Evolutionary conservation across 306 rosid species (phyloP), one percentile per base, ranked within the genome.

Genomic region (Citrullus amarus): DNA sequence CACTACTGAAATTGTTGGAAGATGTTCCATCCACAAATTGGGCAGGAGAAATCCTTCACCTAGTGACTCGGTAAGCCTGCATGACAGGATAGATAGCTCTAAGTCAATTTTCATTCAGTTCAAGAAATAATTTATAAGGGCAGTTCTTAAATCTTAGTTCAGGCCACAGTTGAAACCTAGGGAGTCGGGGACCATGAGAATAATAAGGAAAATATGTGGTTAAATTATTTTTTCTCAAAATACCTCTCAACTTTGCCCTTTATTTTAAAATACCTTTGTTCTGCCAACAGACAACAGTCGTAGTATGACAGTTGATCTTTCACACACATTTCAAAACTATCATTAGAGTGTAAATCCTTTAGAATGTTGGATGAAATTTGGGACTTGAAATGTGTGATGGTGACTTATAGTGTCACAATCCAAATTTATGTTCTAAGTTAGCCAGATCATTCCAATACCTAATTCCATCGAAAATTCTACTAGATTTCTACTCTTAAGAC

Each of bases 21-120:
- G 76, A 6, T 70, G 76, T 20, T 44, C 41, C 76, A 46, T 71
- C 38, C 38, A 20, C 17, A 46, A 30, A 71, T 48, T 71, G 58
- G 34, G 58, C 13, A 44, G 41, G 41, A 71, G 7, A 72, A 25
- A 44, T 70, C 51, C 75, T 79, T 43, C 76, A 79, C 75, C 54
- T 50, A 73, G 81, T 79, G 36, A 79, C 76, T 79, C 75, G 9
- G 66, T 63, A 79, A 11, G 76, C 81, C 81, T 79, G 76, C 43
- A 50, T 10, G 12, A 44, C 38, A 44, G 14, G 18, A 54, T 15
- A 48, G 5, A 61, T 4, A 16, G 11, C 59, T 30, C 57, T 22
- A 11, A 17, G 7, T 70, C 44, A 69, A 48, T 71, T 77, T 58
- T 73, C 70, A 20, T 25, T 57, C 48, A 46, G 51, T 30, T 77